Percentiles rank a stretch among this genome's conserved stretches.
phyloP scores from a whole-genome alignment of 2,329 filamentous ascomycete species.

The Colletotrichum gloeosporioides region DNA sequence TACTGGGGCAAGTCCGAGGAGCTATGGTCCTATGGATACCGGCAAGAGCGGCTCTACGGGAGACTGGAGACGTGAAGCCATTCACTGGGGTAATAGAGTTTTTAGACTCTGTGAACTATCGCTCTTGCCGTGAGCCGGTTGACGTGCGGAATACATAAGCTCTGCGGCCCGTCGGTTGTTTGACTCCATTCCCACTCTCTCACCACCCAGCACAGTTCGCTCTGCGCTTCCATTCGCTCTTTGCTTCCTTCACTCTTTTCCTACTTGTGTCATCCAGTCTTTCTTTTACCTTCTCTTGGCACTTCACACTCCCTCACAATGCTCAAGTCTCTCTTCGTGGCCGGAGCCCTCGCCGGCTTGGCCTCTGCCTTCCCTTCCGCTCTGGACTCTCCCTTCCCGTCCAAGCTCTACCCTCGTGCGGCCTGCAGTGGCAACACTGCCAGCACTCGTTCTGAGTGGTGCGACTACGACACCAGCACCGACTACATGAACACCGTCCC shows the following conservation, averaged over 20 bases:
- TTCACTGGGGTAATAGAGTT: background rate
- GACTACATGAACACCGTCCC: conserved; percentile 47
- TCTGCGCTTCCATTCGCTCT: conserved; percentile 9
- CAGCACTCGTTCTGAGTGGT: conserved; percentile 45
- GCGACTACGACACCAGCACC: conserved; percentile 52
- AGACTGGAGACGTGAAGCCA: background rate
- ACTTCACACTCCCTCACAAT: background rate
- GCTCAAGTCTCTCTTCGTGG: background rate
- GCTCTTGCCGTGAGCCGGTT: background rate
- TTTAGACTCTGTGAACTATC: background rate
- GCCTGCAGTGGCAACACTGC: conserved; percentile 33
- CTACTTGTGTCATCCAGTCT: background rate
- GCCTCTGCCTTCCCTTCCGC: conserved; percentile 6
- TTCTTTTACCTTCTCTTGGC: conserved; percentile 1
- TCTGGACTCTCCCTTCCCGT: background rate
- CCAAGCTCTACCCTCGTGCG: conserved; percentile 12
- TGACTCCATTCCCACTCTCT: background rate
- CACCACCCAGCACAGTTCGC: background rate
- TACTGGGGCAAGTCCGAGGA: background rate
- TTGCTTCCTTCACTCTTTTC: background rate
- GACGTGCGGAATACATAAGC: background rate
- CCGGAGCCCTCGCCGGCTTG: background rate
- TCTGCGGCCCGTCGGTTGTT: background rate
- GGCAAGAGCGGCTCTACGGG: background rate
- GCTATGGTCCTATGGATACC: background rate